These are phyloP conservation scores for Gonapodya sp. DNA, from an alignment of 192 early-diverging fungal genomes.

Conservation along the genomic window DNA sequence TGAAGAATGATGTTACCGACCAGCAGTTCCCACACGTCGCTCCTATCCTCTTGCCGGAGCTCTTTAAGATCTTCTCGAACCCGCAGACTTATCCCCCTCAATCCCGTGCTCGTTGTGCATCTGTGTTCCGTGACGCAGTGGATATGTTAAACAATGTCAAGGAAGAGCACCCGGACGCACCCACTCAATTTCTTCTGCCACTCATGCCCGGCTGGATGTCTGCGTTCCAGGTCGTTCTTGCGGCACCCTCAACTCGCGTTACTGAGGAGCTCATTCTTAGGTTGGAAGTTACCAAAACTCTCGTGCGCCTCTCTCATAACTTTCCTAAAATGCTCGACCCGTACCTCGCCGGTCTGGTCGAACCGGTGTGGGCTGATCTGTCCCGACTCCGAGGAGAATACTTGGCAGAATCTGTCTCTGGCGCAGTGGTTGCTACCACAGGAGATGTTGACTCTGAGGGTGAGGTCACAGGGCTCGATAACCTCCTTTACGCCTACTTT, in stretches of 20 bases:
- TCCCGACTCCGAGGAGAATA: conserved; percentile 44
- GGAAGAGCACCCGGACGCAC: conserved; percentile 59
- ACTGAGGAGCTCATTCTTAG: background rate
- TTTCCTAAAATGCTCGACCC: conserved; percentile 53
- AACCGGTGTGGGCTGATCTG: conserved; percentile 66
- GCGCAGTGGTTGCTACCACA: conserved; percentile 25
- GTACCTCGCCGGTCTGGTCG: conserved; percentile 40
- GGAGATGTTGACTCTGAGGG: conserved; percentile 63
- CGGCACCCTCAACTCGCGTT: conserved; percentile 11
- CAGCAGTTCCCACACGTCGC: conserved; percentile 75
- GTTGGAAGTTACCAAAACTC: conserved; percentile 44
- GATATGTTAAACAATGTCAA: conserved; percentile 76
- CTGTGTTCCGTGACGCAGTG: conserved; percentile 74
- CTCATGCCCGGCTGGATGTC: conserved; percentile 72
- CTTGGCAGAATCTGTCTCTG: conserved; percentile 33
- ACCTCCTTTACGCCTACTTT: conserved; percentile 53
- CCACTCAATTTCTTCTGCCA: conserved; percentile 60
- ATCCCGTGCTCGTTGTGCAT: conserved; percentile 64
- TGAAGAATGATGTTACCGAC: conserved; percentile 76
- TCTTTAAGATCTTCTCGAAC: conserved; percentile 51
- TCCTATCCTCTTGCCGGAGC: conserved; percentile 70
- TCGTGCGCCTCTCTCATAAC: conserved; percentile 27
- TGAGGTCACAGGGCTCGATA: conserved; percentile 53
- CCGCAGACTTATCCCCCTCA: conserved; percentile 43
- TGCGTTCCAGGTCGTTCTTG: conserved; percentile 50